Percentiles rank a stretch among this genome's conserved stretches.
Evolutionary conservation across 2,329 filamentous ascomycete species (phyloP).

Genomic region (Colletotrichum tamarilloi): DNA sequence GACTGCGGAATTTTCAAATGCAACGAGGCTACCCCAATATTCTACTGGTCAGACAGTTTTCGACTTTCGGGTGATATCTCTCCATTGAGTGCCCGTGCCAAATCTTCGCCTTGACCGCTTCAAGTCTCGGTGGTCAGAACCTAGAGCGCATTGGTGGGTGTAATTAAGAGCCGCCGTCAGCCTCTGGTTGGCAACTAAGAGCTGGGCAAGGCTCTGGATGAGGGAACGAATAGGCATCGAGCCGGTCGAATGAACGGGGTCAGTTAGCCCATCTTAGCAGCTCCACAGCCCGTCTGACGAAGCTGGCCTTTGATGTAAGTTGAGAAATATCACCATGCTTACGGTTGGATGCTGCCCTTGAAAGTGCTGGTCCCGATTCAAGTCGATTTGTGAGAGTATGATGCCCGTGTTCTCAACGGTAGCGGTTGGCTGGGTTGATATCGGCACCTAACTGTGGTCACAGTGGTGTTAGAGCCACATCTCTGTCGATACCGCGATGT

Average conservation of each 20-base stretch:
- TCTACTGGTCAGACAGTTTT: neutral
- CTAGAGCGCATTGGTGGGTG: conserved; percentile 22
- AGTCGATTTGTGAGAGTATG: neutral
- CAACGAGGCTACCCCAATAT: neutral
- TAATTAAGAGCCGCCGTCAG: conserved; percentile 8
- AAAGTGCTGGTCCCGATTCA: neutral
- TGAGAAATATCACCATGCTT: neutral
- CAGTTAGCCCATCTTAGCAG: conserved; percentile 15
- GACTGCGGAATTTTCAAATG: conserved; percentile 16
- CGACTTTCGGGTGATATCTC: conserved; percentile 9
- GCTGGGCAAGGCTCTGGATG: conserved; percentile 15
- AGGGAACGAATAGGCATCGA: conserved; percentile 27
- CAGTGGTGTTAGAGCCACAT: neutral
- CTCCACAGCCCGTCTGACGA: conserved; percentile 8
- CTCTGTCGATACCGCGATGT: neutral
- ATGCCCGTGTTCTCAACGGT: neutral
- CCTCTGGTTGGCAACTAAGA: conserved; percentile 2
- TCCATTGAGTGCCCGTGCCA: conserved; percentile 12
- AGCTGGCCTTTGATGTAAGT: neutral
- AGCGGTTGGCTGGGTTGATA: neutral
- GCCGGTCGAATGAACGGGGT: conserved; percentile 6
- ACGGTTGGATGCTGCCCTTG: neutral
- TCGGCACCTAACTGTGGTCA: neutral
- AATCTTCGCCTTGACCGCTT: conserved; percentile 34
- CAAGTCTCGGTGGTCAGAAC: conserved; percentile 29